Evolutionary conservation across 208 protist species (phyloP), one percentile per base, ranked within the genome.

Genomic region (Vickermania spadyakhi): DNA sequence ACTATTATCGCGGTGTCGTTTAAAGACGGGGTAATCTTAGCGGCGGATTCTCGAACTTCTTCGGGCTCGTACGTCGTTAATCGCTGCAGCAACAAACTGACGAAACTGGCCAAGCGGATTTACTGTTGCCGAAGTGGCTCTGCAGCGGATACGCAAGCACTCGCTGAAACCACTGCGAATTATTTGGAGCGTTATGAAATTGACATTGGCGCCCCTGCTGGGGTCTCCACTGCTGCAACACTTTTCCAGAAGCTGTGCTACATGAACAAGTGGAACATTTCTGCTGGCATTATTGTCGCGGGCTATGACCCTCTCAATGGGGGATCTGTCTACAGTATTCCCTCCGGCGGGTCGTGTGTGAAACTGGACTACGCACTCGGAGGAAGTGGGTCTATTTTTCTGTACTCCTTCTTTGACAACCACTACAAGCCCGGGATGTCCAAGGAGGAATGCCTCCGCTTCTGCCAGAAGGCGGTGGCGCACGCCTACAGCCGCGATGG

Each of bases 1-100:
- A 97, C 98, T 2, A 99, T 99, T 87, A 97, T 99, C 70, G 98
- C 98, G 1, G 93, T 98, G 27, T 86, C 93, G 36, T 99, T 90
- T 73, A 81, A 97, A 27, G 97, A 81, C 31, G 98, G 98, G 56
- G 97, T 99, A 2, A 77, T 99, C 28, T 73, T 99, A 30, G 97
- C 96, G 18, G 97, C 97, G 4, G 98, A 99, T 73, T 98, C 95
- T 14, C 91, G 97, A 52, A 99, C 97, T 2, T 98, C 97, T 3
- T 96, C 91, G 23, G 97, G 97, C 31, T 73, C 89, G 3, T 99
- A 99, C 75, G 93, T 99, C 23, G 96, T 97, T 21, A 99, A 99
- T 71, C 77, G 97, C 56, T 86, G 94, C 5, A 97, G 92, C 50
- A 97, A 99, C 74, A 99, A 99, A 86, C 81, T 99, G 51, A 99